A percentile compares a stretch with the other conserved stretches of the same genome.
These are phyloP conservation scores for Neonothopanus nambi DNA, from an alignment of 1,284 basidiomycete genomes.

Conservation along the genomic window DNA sequence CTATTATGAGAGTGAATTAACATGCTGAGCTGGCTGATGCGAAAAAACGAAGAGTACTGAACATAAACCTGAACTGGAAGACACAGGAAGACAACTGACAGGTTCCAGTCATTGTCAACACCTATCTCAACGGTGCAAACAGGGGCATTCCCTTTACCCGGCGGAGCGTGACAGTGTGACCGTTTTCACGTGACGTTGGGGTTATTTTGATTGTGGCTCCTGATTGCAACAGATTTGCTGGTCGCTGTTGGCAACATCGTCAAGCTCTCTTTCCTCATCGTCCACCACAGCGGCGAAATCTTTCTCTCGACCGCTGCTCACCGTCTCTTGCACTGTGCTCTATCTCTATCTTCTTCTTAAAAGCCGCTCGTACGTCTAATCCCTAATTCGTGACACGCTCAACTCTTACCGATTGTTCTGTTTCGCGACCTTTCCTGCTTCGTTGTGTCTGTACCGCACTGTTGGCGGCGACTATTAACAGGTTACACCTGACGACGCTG, in stretches of 20 bases:
- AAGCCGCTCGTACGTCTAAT: slow-evolving; percentile 12
- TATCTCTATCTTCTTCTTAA: slow-evolving; percentile 9
- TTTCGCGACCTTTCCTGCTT: slow-evolving; percentile 2
- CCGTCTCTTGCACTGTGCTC: slow-evolving; percentile 14
- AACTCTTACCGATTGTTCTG: slow-evolving; percentile 3
- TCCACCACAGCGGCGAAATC: slow-evolving; percentile 19
- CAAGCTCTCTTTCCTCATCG: slow-evolving; percentile 19
- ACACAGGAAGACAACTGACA: too few species aligned
- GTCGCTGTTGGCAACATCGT: slow-evolving; percentile 29
- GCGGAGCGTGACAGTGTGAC: too few species aligned
- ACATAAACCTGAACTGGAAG: too few species aligned
- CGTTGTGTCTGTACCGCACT: too few species aligned
- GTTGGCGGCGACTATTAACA: background rate
- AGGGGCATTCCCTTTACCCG: too few species aligned
- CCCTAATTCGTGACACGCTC: slow-evolving; percentile 6
- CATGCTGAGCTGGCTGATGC: too few species aligned
- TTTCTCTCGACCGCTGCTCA: slow-evolving; percentile 8
- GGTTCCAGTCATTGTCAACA: too few species aligned
- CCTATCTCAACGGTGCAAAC: too few species aligned
- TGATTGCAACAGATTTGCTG: slow-evolving; percentile 14
- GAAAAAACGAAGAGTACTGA: too few species aligned
- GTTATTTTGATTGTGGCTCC: slow-evolving; percentile 14
- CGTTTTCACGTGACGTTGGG: slow-evolving; percentile 6
- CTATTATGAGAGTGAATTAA: too few species aligned
- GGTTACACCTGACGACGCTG: slow-evolving; percentile 7